Percentiles rank a stretch among this genome's conserved stretches.
phyloP scores from a whole-genome alignment of 2,329 filamentous ascomycete species.

The Ceratocystiopsis sp. region DNA sequence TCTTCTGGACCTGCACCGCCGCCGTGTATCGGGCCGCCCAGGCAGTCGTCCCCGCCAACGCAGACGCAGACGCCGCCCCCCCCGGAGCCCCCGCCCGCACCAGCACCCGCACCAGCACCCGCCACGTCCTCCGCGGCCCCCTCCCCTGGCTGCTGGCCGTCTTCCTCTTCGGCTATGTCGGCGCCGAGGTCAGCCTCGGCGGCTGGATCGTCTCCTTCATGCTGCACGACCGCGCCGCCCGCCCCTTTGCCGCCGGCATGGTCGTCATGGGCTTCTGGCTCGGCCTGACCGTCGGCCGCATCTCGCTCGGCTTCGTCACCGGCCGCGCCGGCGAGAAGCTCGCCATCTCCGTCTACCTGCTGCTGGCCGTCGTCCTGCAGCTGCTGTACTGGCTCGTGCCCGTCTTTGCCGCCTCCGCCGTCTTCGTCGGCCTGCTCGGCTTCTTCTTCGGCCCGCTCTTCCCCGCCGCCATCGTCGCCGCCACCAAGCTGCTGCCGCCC shows the following conservation, averaged over 20 bases:
- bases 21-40: constrained; percentile 31
- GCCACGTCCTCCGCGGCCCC: constrained; percentile 26
- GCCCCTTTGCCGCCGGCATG: constrained; percentile 55
- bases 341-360: constrained; percentile 45
- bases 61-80: no score
- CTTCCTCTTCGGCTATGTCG: constrained; percentile 67
- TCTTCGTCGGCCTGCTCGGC: constrained; percentile 55
- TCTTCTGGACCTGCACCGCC: constrained; percentile 49
- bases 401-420: constrained; percentile 53
- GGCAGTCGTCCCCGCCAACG: no score
- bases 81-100: constrained; percentile 9
- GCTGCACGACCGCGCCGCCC: constrained; percentile 56
- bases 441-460: constrained; percentile 72
- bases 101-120: constrained; percentile 24
- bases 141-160: constrained; percentile 57
- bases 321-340: constrained; percentile 55
- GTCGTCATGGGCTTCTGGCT: constrained; percentile 72
- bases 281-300: constrained; percentile 57
- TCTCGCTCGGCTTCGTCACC: constrained; percentile 62
- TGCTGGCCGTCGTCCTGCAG: constrained; percentile 44
- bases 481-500: constrained; percentile 56
- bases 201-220: constrained; percentile 76
- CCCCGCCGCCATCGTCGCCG: constrained; percentile 54
- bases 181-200: constrained; percentile 46
- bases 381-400: constrained; percentile 72